Conservation (phyloP, 768 basidiomycete species). For the Mycena pura region DNA sequence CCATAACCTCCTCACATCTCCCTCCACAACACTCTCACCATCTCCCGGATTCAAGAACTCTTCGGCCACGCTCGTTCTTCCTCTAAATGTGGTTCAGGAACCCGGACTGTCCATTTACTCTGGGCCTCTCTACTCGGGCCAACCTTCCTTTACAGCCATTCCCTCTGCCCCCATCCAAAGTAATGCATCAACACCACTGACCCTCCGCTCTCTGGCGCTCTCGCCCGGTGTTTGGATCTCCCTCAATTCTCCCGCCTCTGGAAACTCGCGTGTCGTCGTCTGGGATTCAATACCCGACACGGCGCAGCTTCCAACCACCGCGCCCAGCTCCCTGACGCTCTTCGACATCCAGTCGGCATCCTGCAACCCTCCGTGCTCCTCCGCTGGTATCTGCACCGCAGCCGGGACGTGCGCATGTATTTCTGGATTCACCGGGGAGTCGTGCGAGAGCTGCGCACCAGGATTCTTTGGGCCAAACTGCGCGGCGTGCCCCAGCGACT, state of each 20-base stretch:
- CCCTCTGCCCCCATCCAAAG: constrained; percentile 42
- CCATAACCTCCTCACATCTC: constrained; percentile 60
- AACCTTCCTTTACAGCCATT: constrained; percentile 55
- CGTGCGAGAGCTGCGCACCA: constrained; percentile 43
- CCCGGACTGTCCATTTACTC: constrained; percentile 64
- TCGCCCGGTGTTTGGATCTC: constrained; percentile 64
- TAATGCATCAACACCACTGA: constrained; percentile 50
- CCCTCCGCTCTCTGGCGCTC: constrained; percentile 58
- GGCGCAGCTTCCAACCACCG: constrained; percentile 53
- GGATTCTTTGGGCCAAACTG: constrained; percentile 55
- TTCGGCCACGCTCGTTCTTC: constrained; percentile 51
- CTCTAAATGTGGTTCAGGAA: constrained; percentile 59
- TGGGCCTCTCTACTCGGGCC: constrained; percentile 58
- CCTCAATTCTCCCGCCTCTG: constrained; percentile 44
- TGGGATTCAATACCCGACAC: constrained; percentile 72
- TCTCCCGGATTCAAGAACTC: constrained; percentile 63
- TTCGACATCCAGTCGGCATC: constrained; percentile 19
- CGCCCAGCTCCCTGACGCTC: constrained; percentile 16
- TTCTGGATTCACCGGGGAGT: constrained; percentile 28
- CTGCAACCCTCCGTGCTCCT: constrained; percentile 46
- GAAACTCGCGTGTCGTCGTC: constrained; percentile 56
- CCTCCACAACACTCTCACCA: constrained; percentile 54
- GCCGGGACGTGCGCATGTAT: constrained; percentile 39
- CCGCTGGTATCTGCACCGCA: constrained; percentile 52
- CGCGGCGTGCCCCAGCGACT: constrained; percentile 68